A percentile compares a stretch with the other conserved stretches of the same genome.
These are phyloP conservation scores for Rhipidocladum racemiflorum DNA, from an alignment of 176 grass and related monocot species.

Conservation along the genomic window DNA sequence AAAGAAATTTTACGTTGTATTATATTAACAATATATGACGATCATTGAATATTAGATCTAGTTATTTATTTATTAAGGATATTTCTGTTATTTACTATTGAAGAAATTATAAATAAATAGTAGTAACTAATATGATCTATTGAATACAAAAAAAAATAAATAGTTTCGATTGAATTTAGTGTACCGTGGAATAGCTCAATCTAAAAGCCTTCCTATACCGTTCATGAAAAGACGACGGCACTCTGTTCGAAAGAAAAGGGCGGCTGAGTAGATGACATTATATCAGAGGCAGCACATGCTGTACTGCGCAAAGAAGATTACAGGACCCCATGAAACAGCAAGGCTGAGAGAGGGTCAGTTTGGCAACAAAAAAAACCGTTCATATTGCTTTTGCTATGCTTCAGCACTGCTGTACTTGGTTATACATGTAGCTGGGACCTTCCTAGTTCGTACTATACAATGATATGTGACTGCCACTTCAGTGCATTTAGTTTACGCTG, in stretches of 20 bases:
- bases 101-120: no score
- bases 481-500: no score
- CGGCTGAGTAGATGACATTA: not conserved
- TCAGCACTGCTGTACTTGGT: not conserved
- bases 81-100: no score
- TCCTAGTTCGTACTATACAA: not conserved
- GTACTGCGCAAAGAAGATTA: not conserved
- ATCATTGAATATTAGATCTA: no score
- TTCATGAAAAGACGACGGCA: not conserved
- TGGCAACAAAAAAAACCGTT: not conserved
- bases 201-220: not conserved
- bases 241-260: not conserved
- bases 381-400: slow-evolving; percentile 21
- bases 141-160: no score
- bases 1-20: no score
- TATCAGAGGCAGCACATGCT: slow-evolving; percentile 20
- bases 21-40: no score
- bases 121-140: no score
- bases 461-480: no score
- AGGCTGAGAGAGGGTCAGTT: not conserved
- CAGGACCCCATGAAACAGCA: not conserved
- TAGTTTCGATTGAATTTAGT: no score
- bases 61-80: no score
- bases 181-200: not conserved
- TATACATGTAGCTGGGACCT: not conserved